Base-by-base conservation (phyloP, 108 stramenopile species). In the Nitzschia inconspicua region DNA sequence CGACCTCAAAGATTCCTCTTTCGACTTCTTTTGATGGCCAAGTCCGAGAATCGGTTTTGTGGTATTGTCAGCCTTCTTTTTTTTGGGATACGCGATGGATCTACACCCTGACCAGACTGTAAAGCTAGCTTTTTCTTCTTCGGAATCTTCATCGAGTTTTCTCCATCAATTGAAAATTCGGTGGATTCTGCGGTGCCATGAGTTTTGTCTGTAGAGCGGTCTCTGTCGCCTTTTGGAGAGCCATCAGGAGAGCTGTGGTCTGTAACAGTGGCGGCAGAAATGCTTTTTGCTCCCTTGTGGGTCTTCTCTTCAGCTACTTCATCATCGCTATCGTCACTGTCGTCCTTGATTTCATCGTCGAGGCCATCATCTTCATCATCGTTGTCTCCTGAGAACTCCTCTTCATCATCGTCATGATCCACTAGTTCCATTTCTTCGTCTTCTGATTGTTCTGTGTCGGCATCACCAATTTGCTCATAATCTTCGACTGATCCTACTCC, bases 51-150 rank as follows among this genome's bases (percentile, higher is more conserved):
- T n/a, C n/a, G n/a, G n/a, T n/a, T n/a, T n/a, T n/a, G n/a, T n/a
- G n/a, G n/a, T n/a, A n/a, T n/a, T n/a, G n/a, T n/a, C n/a, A n/a
- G n/a, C n/a, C n/a, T n/a, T n/a, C n/a, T n/a, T n/a, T n/a, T n/a
- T n/a, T n/a, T n/a, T n/a, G n/a, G n/a, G n/a, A n/a, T n/a, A n/a
- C n/a, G n/a, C n/a, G n/a, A n/a, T n/a, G n/a, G n/a, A n/a, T n/a
- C n/a, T n/a, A n/a, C n/a, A n/a, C n/a, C n/a, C n/a, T n/a, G n/a
- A n/a, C n/a, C n/a, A n/a, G n/a, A n/a, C n/a, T n/a, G n/a, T n/a
- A n/a, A n/a, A n/a, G n/a, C n/a, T n/a, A n/a, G n/a, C n/a, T 54
- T 32, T 18, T 54, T 51, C 50, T 51, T 54, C 19, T 54, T 54
- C 6, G 53, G 53, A 37, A 54, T 54, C 5, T 25, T 37, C 6